phyloP scores from a whole-genome alignment of 2,329 filamentous ascomycete species.

The Graphiopsis chlorocephala region DNA sequence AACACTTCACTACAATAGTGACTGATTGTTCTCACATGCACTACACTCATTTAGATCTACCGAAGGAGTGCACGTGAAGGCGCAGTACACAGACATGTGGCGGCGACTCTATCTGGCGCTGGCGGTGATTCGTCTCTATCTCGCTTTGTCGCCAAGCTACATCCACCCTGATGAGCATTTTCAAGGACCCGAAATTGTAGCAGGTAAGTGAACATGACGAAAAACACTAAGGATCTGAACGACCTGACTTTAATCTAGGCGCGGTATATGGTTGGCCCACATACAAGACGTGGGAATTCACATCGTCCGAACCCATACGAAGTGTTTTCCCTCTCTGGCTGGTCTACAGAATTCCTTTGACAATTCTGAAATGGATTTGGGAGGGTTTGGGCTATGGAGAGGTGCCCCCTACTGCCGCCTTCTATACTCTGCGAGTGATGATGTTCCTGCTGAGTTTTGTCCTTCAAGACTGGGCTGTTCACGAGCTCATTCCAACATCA shows the following conservation, averaged over 20 bases:
- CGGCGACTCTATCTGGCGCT: constrained; percentile 83
- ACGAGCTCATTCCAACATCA: constrained; percentile 79
- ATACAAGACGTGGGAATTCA: constrained; percentile 94
- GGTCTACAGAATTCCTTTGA: constrained; percentile 90
- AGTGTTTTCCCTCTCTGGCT: constrained; percentile 97
- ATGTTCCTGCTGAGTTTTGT: constrained; percentile 98
- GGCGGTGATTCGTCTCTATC: constrained; percentile 84
- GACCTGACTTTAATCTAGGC: constrained; percentile 51
- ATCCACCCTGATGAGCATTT: constrained; percentile 99
- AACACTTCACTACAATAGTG: not conserved
- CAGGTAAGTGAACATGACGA: constrained; percentile 60
- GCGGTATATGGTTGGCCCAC: constrained; percentile 91
- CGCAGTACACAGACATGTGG: constrained; percentile 66
- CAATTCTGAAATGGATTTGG: constrained; percentile 88
- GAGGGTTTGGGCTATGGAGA: constrained; percentile 76
- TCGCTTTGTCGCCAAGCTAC: constrained; percentile 92
- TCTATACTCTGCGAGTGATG: constrained; percentile 80
- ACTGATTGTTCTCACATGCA: constrained; percentile 3
- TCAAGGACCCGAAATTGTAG: constrained; percentile 94
- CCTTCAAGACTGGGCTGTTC: constrained; percentile 93
- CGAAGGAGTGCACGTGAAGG: not conserved
- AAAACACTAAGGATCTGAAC: too few relatives aligned
- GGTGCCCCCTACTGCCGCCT: constrained; percentile 80
- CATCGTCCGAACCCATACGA: constrained; percentile 79
- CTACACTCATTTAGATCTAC: not conserved